Evolutionary conservation across 768 basidiomycete species (phyloP).

Genomic region (Royoungia palumana): DNA sequence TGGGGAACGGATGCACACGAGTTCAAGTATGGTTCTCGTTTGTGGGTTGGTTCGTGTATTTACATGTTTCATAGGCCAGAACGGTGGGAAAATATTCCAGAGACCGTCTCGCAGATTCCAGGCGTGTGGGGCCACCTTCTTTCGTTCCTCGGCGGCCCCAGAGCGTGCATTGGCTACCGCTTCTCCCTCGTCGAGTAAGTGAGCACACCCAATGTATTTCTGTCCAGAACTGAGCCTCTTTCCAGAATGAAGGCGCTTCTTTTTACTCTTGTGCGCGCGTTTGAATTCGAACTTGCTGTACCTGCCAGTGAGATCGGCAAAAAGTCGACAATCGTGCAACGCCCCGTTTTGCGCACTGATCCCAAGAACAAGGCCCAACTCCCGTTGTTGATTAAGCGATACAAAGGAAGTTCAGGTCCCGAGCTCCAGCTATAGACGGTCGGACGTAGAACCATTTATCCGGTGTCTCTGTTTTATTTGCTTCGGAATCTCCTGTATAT

Average conservation of each 20-base stretch:
- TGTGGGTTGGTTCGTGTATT: neutral
- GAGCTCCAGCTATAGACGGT: too few relatives aligned
- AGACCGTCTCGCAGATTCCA: slow-evolving; percentile 44
- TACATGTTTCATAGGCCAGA: slow-evolving; percentile 47
- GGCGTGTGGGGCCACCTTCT: slow-evolving; percentile 60
- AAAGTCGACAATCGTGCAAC: neutral
- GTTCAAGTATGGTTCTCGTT: slow-evolving; percentile 45
- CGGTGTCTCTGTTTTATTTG: too few relatives aligned
- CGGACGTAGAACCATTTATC: too few relatives aligned
- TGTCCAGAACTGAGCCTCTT: neutral
- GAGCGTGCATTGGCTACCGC: slow-evolving; percentile 66
- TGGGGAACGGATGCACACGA: slow-evolving; percentile 64
- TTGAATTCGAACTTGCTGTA: slow-evolving; percentile 10
- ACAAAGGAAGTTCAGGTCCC: neutral
- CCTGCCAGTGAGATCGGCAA: slow-evolving; percentile 2
- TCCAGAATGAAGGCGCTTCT: slow-evolving; percentile 7
- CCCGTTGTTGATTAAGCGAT: neutral
- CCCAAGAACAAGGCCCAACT: neutral
- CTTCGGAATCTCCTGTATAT: too few relatives aligned
- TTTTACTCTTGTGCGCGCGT: slow-evolving; percentile 8
- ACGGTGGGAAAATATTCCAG: slow-evolving; percentile 53
- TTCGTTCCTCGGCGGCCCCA: slow-evolving; percentile 62
- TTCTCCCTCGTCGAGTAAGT: slow-evolving; percentile 61
- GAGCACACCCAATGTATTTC: neutral
- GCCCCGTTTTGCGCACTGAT: slow-evolving; percentile 3